Evolutionary conservation across 257 asterid genomes (phyloP), one percentile per base, ranked within the genome.

Genomic region (Petunia secreta): DNA sequence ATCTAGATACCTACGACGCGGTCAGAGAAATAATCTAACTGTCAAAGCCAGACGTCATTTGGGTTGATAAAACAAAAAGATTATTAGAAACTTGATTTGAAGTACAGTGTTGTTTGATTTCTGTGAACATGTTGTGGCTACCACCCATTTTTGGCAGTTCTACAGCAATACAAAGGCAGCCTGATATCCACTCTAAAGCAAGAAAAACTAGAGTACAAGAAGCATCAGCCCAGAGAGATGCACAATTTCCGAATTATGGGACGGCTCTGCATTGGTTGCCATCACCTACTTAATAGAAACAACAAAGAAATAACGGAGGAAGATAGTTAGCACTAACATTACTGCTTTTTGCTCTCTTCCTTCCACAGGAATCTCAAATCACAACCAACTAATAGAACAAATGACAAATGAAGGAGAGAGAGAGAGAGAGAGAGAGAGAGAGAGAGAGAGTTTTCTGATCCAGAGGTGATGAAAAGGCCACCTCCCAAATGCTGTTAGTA

Each of bases 401-500:
- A 58, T 76, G 81, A 75, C 66, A 75, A 59, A 79, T 75, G 80
- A 74, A 85, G 80, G 43, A 62, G 81, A 80, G 60, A 80, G 25
- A 25, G 25, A 39, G 69, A 65, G 78, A 79, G 69, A 66, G 46
- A 67, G 62, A 80, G 80, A 77, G 76, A 50, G 39, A 74, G 82
- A 83, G 25, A 48, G 74, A 63, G 52, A 73, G 41, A 16, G 14
- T 73, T 73, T 73, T 81, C 84, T 82, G 83, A 73, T 80, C 83
- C 80, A 88, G 79, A 86, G 88, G 80, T 80, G 88, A 84, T 38
- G 79, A 83, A 89, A 77, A 84, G 68, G 79, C 85, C 90, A 91
- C 95, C 92, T 83, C 89, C 63, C 77, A 83, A 46, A 84, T 80
- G 86, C 88, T 76, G 85, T 85, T 85, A 85, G 90, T 79, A 67